A percentile compares a stretch with the other conserved stretches of the same genome.
phyloP scores from a whole-genome alignment of 2,329 filamentous ascomycete species.

The Cylindrodendrum hubeiense region DNA sequence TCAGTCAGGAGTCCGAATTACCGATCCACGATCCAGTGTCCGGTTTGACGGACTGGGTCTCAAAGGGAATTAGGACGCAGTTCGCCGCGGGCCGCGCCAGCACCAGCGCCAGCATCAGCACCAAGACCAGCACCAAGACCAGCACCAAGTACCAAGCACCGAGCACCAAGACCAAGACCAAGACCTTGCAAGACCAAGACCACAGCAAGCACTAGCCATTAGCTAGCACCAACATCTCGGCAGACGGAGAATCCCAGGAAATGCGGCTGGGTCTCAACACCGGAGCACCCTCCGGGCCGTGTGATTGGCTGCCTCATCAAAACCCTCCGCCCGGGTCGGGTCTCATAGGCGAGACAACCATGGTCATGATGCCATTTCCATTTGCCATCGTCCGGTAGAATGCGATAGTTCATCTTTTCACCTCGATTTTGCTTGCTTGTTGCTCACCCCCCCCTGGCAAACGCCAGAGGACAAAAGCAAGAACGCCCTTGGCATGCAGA shows the following conservation, averaged over 20 bases:
- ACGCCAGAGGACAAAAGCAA: conserved; percentile 14
- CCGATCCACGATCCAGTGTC: conserved; percentile 16
- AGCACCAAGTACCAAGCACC: too few species aligned
- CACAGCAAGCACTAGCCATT: too few species aligned
- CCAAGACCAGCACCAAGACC: not conserved
- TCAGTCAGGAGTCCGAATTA: not conserved
- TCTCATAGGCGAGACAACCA: conserved; percentile 18
- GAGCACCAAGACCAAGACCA: not conserved
- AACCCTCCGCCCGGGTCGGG: not conserved
- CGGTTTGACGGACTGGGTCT: not conserved
- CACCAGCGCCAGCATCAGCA: not conserved
- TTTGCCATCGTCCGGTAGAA: conserved; percentile 25
- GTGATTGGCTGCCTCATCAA: not conserved
- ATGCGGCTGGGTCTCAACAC: not conserved
- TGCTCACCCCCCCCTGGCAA: conserved; percentile 16
- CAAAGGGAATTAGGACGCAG: not conserved
- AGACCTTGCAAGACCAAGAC: not conserved
- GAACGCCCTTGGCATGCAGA: conserved; percentile 7
- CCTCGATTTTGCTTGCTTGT: conserved; percentile 14
- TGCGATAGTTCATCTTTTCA: conserved; percentile 22
- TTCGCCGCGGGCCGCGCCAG: conserved; percentile 10
- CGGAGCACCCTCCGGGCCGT: not conserved
- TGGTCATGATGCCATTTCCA: conserved; percentile 30
- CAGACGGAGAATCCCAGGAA: not conserved
- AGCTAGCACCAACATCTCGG: not conserved